phyloP scores from a whole-genome alignment of 306 rosid species.

The Malus asiatica region DNA sequence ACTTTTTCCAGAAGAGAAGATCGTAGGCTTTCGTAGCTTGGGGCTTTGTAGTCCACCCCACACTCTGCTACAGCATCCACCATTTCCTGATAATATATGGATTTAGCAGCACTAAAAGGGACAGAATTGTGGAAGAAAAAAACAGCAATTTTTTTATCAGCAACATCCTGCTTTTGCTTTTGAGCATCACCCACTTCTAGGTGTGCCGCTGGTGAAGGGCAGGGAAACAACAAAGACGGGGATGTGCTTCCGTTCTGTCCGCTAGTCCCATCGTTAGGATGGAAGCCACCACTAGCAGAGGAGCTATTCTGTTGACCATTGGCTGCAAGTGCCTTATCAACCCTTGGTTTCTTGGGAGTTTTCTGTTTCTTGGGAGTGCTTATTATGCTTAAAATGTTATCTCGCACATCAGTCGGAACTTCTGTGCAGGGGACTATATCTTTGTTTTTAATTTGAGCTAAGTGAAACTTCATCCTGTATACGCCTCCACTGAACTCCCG shows the following conservation, averaged over 20 bases:
- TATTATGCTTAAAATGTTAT: constrained; percentile 49
- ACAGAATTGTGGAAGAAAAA: constrained; percentile 60
- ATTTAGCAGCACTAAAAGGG: constrained; percentile 59
- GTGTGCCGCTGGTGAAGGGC: constrained; percentile 39
- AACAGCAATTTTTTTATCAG: constrained; percentile 54
- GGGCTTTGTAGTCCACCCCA: constrained; percentile 64
- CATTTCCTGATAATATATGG: constrained; percentile 63
- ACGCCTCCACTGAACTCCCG: constrained; percentile 78
- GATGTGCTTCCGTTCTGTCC: constrained; percentile 51
- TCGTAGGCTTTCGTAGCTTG: constrained; percentile 51
- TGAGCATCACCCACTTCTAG: constrained; percentile 39
- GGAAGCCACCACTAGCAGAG: constrained; percentile 53
- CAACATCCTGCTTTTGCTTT: constrained; percentile 44
- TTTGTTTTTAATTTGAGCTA: constrained; percentile 74
- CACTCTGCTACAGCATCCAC: constrained; percentile 51
- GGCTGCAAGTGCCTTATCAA: constrained; percentile 32
- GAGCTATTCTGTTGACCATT: constrained; percentile 53
- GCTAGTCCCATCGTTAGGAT: constrained; percentile 46
- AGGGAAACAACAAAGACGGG: constrained; percentile 40
- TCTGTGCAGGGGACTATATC: constrained; percentile 61
- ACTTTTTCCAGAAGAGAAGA: constrained; percentile 51
- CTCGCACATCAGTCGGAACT: constrained; percentile 57
- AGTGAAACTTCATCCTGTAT: constrained; percentile 80
- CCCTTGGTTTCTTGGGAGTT: constrained; percentile 46
- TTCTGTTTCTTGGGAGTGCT: constrained; percentile 59